Conservation (phyloP, 2,329 filamentous ascomycete genomes). For the Apiospora koreana region DNA sequence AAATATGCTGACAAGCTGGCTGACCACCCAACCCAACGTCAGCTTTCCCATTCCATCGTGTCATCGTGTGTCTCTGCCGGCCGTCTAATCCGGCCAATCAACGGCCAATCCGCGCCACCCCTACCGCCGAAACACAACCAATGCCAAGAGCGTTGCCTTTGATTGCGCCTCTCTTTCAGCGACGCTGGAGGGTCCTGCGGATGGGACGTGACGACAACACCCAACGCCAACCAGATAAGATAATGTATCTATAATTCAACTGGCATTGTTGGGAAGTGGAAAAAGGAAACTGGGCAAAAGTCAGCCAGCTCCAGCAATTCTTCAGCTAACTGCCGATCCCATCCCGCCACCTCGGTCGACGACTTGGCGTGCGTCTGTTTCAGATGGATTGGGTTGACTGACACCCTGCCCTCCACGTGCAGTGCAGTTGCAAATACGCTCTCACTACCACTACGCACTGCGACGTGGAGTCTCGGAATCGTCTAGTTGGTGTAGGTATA, state of each 20-base stretch:
- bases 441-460: neutral
- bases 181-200: too few species aligned
- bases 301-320: too few species aligned
- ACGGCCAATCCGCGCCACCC: neutral
- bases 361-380: slow-evolving; percentile 2
- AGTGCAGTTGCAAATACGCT: neutral
- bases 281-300: neutral
- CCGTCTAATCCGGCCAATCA: neutral
- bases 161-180: neutral
- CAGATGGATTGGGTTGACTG: neutral
- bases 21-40: slow-evolving; percentile 13
- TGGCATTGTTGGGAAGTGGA: neutral
- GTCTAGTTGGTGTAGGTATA: neutral
- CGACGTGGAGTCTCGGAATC: neutral
- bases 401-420: neutral
- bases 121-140: neutral
- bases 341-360: neutral
- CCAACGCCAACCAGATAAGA: neutral
- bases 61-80: neutral
- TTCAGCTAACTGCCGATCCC: neutral
- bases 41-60: slow-evolving; percentile 13
- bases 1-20: neutral
- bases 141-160: neutral
- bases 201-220: neutral
- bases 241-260: too few species aligned